Evolutionary conservation across 768 basidiomycete genomes (phyloP).

Genomic region (Cantharellus anzutake): DNA sequence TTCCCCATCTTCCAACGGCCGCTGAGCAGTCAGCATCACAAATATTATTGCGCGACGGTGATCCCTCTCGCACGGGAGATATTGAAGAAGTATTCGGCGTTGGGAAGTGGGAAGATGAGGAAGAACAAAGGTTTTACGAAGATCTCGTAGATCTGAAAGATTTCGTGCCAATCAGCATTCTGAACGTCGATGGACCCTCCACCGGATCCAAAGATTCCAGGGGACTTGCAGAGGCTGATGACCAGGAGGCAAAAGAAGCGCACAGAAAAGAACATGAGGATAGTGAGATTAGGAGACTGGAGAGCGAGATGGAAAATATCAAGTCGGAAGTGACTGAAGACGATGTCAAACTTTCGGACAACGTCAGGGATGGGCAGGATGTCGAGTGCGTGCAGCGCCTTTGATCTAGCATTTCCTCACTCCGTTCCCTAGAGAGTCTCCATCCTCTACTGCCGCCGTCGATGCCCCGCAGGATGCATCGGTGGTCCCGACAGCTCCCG

Average conservation of each 20-base stretch:
- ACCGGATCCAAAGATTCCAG: background rate
- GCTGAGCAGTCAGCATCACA: conserved; percentile 58
- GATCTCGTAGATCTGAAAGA: conserved; percentile 82
- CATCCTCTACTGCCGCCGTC: conserved; percentile 21
- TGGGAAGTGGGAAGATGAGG: conserved; percentile 97
- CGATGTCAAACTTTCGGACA: background rate
- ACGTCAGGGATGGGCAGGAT: no score
- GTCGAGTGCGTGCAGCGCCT: background rate
- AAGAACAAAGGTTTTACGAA: conserved; percentile 85
- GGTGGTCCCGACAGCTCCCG: conserved; percentile 40
- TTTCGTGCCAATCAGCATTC: conserved; percentile 71
- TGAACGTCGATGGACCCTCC: conserved; percentile 27
- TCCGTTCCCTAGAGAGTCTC: conserved; percentile 27
- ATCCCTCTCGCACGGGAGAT: conserved; percentile 28
- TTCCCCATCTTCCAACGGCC: conserved; percentile 68
- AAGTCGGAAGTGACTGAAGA: conserved; percentile 2
- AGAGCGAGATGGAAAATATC: conserved; percentile 47
- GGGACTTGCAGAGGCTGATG: conserved; percentile 1
- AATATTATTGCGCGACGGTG: conserved; percentile 40
- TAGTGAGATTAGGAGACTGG: conserved; percentile 50
- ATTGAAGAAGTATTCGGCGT: conserved; percentile 39
- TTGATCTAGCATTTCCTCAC: conserved; percentile 20
- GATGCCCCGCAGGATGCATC: conserved; percentile 17
- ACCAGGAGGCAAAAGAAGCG: background rate
- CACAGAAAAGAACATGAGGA: conserved; percentile 31